phyloP scores from a whole-genome alignment of 176 grass and related monocot genomes.

The Avena eriantha region DNA sequence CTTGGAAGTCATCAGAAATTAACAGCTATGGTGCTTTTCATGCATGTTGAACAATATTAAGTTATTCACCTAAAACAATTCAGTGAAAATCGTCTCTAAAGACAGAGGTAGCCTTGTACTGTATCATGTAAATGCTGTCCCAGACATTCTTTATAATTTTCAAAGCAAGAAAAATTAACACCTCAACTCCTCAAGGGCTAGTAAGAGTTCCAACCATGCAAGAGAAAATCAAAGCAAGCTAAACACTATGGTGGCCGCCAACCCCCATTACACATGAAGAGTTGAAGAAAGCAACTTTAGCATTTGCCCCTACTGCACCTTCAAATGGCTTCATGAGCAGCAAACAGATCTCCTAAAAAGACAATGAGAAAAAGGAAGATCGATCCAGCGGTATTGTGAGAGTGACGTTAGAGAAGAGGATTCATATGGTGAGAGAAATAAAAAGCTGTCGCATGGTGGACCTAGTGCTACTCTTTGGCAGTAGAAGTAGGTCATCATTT shows the following conservation, averaged over 20 bases:
- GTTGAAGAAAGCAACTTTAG: slow-evolving; percentile 34
- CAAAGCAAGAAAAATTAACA: slow-evolving; percentile 4
- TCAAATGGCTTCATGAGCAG: slow-evolving; percentile 36
- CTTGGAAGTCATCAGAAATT: slow-evolving; percentile 11
- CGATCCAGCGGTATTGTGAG: slow-evolving; percentile 34
- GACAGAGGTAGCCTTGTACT: neutral
- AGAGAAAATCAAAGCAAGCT: slow-evolving; percentile 12
- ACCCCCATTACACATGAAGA: neutral
- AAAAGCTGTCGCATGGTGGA: slow-evolving; percentile 6
- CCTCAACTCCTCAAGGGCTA: neutral
- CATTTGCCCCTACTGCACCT: slow-evolving; percentile 32
- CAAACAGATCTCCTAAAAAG: slow-evolving; percentile 32
- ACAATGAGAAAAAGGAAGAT: neutral
- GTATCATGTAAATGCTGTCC: neutral
- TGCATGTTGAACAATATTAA: slow-evolving; percentile 12
- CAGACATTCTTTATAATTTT: slow-evolving; percentile 22
- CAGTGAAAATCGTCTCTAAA: slow-evolving; percentile 7
- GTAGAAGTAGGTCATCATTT: slow-evolving; percentile 29
- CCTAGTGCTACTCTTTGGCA: slow-evolving; percentile 15
- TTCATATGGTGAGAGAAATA: slow-evolving; percentile 23
- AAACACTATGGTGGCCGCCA: slow-evolving; percentile 13
- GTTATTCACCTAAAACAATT: slow-evolving; percentile 18
- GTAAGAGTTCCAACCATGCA: neutral
- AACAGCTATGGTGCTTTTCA: neutral
- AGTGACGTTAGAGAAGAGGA: slow-evolving; percentile 41